Conservation (phyloP, 176 grass and related monocot species). For the Canna indica region DNA sequence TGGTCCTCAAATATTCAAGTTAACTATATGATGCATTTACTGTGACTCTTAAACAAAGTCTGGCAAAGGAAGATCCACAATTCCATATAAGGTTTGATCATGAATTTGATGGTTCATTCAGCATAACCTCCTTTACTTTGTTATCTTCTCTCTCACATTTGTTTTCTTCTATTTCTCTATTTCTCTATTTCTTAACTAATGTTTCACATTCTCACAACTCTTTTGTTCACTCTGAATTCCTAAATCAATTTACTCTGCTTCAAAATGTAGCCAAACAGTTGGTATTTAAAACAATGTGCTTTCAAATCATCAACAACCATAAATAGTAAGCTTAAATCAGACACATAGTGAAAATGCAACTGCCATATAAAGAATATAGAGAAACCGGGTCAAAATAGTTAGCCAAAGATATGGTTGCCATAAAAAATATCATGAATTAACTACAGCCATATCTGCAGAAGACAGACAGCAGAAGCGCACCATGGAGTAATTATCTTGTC, state of each 20-base stretch:
- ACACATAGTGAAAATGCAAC: neutral
- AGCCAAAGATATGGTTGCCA: neutral
- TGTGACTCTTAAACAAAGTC: neutral
- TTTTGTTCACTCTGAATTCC: neutral
- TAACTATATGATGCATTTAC: no score
- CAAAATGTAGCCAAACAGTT: neutral
- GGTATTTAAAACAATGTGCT: neutral
- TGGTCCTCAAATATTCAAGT: no score
- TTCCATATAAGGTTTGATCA: neutral
- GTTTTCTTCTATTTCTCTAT: no score
- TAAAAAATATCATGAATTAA: neutral
- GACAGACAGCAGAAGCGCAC: constrained; percentile 19
- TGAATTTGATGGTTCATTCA: neutral
- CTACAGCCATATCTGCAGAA: neutral
- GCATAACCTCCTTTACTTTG: neutral
- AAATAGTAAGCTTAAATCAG: neutral
- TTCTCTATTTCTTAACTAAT: no score
- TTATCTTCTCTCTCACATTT: neutral
- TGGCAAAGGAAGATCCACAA: neutral
- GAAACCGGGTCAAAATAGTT: neutral
- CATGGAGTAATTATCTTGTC: constrained; percentile 69
- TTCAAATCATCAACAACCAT: neutral
- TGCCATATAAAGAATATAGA: neutral
- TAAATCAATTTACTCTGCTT: neutral
- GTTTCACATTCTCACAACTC: no score